Conservation (phyloP, 2,329 filamentous ascomycete genomes). For the Aureobasidium sp. region DNA sequence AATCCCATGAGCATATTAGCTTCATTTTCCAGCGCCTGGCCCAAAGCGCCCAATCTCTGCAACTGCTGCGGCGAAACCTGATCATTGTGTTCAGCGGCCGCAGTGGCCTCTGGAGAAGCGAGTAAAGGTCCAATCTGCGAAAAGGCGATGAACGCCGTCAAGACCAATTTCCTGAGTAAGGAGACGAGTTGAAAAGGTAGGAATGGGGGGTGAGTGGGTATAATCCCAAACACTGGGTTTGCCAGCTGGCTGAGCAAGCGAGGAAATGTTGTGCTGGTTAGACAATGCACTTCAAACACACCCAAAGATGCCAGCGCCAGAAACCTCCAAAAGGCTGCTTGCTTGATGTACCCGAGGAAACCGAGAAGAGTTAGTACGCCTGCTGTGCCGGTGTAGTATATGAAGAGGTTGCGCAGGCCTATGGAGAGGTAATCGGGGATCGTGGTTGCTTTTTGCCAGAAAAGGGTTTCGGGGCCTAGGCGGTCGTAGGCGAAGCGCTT, state of each 20-base stretch:
- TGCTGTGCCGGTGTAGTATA: slow-evolving; percentile 56
- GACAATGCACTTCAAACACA: slow-evolving; percentile 50
- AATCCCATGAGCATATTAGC: slow-evolving; percentile 63
- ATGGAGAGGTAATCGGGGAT: slow-evolving; percentile 64
- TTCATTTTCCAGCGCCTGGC: slow-evolving; percentile 59
- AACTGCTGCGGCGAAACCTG: slow-evolving; percentile 54
- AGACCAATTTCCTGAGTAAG: slow-evolving; percentile 65
- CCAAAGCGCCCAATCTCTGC: slow-evolving; percentile 56
- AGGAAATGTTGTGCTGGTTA: slow-evolving; percentile 46
- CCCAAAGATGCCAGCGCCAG: slow-evolving; percentile 48
- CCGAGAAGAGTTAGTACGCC: slow-evolving; percentile 55
- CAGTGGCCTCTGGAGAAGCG: not conserved
- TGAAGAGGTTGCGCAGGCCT: slow-evolving; percentile 55
- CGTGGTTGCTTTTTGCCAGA: slow-evolving; percentile 60
- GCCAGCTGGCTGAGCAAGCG: slow-evolving; percentile 39
- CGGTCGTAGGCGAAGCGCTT: slow-evolving; percentile 84
- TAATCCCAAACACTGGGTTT: slow-evolving; percentile 41
- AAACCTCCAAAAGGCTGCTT: slow-evolving; percentile 53
- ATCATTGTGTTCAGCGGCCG: slow-evolving; percentile 17
- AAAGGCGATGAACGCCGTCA: slow-evolving; percentile 78
- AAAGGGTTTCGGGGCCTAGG: slow-evolving; percentile 66
- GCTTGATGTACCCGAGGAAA: slow-evolving; percentile 60
- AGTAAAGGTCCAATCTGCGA: slow-evolving; percentile 67
- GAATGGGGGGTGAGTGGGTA: slow-evolving; percentile 43
- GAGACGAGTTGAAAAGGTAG: slow-evolving; percentile 79